These are phyloP conservation scores for Castanea crenata DNA, from an alignment of 306 rosid species.

Conservation along the genomic window DNA sequence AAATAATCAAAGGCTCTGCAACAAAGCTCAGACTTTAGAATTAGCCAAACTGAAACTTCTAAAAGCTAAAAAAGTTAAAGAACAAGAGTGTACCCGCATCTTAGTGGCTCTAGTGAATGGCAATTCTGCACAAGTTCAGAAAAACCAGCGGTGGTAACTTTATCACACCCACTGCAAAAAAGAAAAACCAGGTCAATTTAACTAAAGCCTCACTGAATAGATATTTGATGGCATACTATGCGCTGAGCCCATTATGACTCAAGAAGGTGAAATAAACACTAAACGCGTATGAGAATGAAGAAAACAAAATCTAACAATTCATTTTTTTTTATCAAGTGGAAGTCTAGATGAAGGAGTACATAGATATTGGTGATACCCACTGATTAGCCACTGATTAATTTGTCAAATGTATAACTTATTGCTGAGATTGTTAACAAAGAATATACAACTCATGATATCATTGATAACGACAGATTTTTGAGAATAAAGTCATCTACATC, in stretches of 20 bases:
- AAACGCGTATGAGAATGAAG: background rate
- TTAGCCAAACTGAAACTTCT: background rate
- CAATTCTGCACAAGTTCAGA: conserved; percentile 74
- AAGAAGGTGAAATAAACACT: background rate
- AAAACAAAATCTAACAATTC: background rate
- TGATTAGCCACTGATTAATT: conserved; percentile 6
- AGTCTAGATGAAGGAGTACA: background rate
- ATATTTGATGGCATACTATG: conserved; percentile 14
- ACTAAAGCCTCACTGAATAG: conserved; percentile 29
- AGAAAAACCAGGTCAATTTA: conserved; percentile 27
- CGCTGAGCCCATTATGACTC: background rate
- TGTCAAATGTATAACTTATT: background rate
- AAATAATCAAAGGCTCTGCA: background rate
- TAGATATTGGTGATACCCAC: background rate
- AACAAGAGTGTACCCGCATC: conserved; percentile 71
- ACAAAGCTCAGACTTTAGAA: background rate
- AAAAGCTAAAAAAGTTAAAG: background rate
- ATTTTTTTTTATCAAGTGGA: conserved; percentile 6
- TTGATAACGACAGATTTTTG: background rate
- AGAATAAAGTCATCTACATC: background rate
- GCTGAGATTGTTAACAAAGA: background rate
- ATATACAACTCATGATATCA: background rate
- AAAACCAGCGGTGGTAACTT: conserved; percentile 61
- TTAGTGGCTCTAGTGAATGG: conserved; percentile 63
- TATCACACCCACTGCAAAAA: conserved; percentile 65